Evolutionary conservation across 2,329 filamentous ascomycete genomes (phyloP).

Genomic region (Peltaster fructicola): DNA sequence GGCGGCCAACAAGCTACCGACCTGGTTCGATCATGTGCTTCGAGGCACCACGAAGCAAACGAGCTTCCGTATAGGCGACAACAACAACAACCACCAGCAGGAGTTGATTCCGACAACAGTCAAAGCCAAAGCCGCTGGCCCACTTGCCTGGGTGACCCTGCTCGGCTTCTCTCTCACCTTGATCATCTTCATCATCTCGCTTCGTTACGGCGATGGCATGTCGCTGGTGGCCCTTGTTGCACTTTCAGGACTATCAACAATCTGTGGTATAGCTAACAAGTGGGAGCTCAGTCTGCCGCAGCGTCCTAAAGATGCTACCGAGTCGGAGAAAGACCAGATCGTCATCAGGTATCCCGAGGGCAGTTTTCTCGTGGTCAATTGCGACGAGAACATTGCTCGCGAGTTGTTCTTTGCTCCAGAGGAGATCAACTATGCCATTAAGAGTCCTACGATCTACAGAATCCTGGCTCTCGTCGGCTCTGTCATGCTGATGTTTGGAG

Average conservation of each 20-base stretch:
- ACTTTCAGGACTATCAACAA: conserved; percentile 30
- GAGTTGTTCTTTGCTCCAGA: conserved; percentile 36
- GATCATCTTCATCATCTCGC: conserved; percentile 26
- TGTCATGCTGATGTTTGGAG: conserved; percentile 34
- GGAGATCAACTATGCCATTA: conserved; percentile 28
- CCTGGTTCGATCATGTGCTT: no score
- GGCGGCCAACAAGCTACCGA: no score
- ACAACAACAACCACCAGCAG: background rate
- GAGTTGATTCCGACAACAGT: conserved; percentile 11
- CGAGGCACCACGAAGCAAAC: conserved; percentile 8
- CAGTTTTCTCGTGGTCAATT: conserved; percentile 31
- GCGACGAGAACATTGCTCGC: conserved; percentile 31
- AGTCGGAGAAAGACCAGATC: conserved; percentile 19
- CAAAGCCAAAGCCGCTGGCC: conserved; percentile 28
- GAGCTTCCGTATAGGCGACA: conserved; percentile 1
- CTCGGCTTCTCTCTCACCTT: conserved; percentile 27
- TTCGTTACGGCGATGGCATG: conserved; percentile 31
- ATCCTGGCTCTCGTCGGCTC: conserved; percentile 32
- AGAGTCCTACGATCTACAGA: conserved; percentile 24
- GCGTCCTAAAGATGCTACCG: conserved; percentile 12
- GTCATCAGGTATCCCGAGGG: conserved; percentile 35
- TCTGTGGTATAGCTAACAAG: conserved; percentile 33
- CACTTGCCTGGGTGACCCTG: conserved; percentile 27
- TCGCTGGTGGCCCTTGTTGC: conserved; percentile 30
- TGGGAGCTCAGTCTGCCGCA: conserved; percentile 28